Percentiles rank a stretch among this genome's conserved stretches.
phyloP scores from a whole-genome alignment of 768 basidiomycete genomes.

The Kwoniella sp. region DNA sequence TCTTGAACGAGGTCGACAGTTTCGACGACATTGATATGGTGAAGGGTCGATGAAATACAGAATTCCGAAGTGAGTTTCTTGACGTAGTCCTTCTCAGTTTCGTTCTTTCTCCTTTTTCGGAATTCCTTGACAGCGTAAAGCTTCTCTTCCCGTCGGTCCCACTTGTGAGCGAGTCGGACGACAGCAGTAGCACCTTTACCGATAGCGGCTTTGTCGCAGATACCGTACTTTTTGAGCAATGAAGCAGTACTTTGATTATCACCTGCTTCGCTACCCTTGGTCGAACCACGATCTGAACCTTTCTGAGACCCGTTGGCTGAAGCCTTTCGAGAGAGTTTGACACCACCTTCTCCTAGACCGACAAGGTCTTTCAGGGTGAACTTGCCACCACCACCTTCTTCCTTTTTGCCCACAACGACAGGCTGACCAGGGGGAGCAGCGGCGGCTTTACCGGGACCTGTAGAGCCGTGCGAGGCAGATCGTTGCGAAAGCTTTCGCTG shows the following conservation, averaged over 20 bases:
- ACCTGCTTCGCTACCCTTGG: conserved; percentile 63
- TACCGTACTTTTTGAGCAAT: conserved; percentile 87
- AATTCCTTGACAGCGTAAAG: conserved; percentile 99
- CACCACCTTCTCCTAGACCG: conserved; percentile 59
- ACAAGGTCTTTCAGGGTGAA: conserved; percentile 86
- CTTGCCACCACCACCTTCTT: conserved; percentile 62
- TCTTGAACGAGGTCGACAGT: conserved; percentile 99
- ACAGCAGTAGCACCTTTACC: conserved; percentile 98
- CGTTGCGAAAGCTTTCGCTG: conserved; percentile 31
- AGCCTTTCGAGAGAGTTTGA: conserved; percentile 72
- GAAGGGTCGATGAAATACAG: conserved; percentile 94
- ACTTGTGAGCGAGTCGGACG: conserved; percentile 94
- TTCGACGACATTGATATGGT: conserved; percentile 93
- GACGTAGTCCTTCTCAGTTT: conserved; percentile 98
- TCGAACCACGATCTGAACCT: conserved; percentile 51
- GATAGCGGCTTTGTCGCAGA: conserved; percentile 94
- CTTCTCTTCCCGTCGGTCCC: conserved; percentile 95
- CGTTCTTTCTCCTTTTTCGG: conserved; percentile 95
- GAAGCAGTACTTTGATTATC: conserved; percentile 61
- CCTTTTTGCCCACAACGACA: conserved; percentile 37
- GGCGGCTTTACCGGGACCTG: conserved; percentile 16
- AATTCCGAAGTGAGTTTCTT: conserved; percentile 99
- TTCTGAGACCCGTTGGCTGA: conserved; percentile 61
- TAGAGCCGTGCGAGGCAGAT: conserved; percentile 30
- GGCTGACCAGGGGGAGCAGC: conserved; percentile 33